These are phyloP conservation scores for Globisporangium nodosum DNA, from an alignment of 352 stramenopile genomes.

Conservation along the genomic window DNA sequence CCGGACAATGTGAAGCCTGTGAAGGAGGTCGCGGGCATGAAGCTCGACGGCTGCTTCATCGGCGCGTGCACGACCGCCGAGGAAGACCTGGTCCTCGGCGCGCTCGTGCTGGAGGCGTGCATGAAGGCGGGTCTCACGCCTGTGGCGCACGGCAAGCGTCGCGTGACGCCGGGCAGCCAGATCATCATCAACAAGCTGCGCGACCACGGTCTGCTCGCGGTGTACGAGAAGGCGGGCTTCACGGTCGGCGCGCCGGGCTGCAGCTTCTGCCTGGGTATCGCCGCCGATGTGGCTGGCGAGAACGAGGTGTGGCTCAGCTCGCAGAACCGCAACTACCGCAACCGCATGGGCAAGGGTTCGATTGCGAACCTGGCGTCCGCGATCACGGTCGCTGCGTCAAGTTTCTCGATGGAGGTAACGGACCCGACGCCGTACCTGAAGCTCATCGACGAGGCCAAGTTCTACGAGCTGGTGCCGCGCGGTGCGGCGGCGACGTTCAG, in stretches of 20 bases:
- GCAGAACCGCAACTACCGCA: slow-evolving; percentile 87
- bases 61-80: slow-evolving; percentile 78
- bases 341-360: slow-evolving; percentile 81
- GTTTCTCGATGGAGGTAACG: slow-evolving; percentile 77
- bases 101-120: slow-evolving; percentile 70
- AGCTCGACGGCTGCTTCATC: slow-evolving; percentile 84
- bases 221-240: slow-evolving; percentile 82
- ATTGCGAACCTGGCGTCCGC: slow-evolving; percentile 81
- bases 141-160: slow-evolving; percentile 48
- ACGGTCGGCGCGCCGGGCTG: slow-evolving; percentile 69
- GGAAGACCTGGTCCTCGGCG: slow-evolving; percentile 75
- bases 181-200: slow-evolving; percentile 46
- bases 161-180: slow-evolving; percentile 49
- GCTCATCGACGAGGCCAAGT: slow-evolving; percentile 68
- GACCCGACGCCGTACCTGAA: slow-evolving; percentile 68
- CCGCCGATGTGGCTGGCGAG: slow-evolving; percentile 73
- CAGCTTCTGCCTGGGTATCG: slow-evolving; percentile 80
- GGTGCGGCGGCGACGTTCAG: slow-evolving; percentile 33
- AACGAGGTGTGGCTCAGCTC: slow-evolving; percentile 80
- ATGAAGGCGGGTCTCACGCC: slow-evolving; percentile 67
- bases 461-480: slow-evolving; percentile 52
- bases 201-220: slow-evolving; percentile 63
- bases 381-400: slow-evolving; percentile 77
- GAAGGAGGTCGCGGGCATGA: slow-evolving; percentile 59
- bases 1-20: slow-evolving; percentile 75